Base-by-base conservation (phyloP, 2,329 filamentous ascomycete species). In the Colletotrichum zoysiae region DNA sequence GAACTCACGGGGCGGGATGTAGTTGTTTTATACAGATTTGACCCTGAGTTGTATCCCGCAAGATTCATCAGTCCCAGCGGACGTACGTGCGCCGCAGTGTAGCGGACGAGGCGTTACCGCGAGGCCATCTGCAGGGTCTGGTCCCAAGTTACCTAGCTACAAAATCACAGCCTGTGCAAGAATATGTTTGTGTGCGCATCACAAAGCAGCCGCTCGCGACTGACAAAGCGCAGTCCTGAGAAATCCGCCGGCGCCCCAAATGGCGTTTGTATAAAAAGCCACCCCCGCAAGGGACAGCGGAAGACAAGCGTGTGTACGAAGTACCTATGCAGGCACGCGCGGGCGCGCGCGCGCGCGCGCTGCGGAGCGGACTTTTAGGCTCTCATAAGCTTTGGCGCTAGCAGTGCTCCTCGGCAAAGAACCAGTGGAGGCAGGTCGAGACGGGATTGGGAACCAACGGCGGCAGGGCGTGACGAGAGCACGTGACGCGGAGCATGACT, bases 391-490 rank as follows among this genome's bases (percentile, higher is more conserved):
- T 53, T 53, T 53, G 3, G 11, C 48, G 11, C 48, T 23, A 16
- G 23, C 50, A 11, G 23, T 11, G 40, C 40, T 30, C 30, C 30
- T 5, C 30, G 4, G 30, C 30, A 4, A 44, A 18, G 18, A 44
- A 44, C 42, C 50, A 3, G 30, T 16, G 59, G 2, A 20, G 70
- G 70, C 42, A 73, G n/a, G 67, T 71, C 67, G 70, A 56, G 67
- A 66, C 70, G 70, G 51, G 59, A 5, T 8, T 16, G 1, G 14
- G 14, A 16, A 3, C 35, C n/a, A 12, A 3, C 23, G n/a, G 35
- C n/a, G 69, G 69, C 44, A 73, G 70, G 70, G 70, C 70, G 70
- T 66, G 56, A 40, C 70, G 70, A 71, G n/a, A 14, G 18, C 70
- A 71, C 61, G 67, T 69, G 69, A 64, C 7, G 3, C 1, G 2